Conservation (phyloP, 495 filamentous ascomycete genomes). For the Rhypophila decipiens region DNA sequence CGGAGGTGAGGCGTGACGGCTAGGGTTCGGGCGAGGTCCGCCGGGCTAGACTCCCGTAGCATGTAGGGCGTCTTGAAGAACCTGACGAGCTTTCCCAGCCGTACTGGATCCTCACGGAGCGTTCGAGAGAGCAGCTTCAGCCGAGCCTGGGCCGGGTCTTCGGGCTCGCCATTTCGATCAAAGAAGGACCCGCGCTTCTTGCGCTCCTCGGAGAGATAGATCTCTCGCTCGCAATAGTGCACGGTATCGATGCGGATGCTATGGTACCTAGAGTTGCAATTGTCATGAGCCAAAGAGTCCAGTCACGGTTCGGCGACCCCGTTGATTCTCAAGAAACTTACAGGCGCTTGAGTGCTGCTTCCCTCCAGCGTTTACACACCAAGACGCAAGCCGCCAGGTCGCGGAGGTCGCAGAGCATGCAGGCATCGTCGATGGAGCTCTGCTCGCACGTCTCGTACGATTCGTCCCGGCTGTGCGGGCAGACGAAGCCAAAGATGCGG, state of each 20-base stretch:
- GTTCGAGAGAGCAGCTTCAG: constrained; percentile 73
- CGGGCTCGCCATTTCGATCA: constrained; percentile 65
- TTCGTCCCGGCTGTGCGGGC: constrained; percentile 73
- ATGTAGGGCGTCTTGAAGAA: constrained; percentile 93
- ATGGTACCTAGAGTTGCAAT: constrained; percentile 56
- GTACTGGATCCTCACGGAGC: constrained; percentile 62
- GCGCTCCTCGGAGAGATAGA: constrained; percentile 67
- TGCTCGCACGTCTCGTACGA: constrained; percentile 77
- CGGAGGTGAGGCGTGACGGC: constrained; percentile 77
- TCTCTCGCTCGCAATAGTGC: constrained; percentile 88
- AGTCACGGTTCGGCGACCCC: no score
- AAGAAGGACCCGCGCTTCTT: constrained; percentile 65
- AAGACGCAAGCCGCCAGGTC: constrained; percentile 75
- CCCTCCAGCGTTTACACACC: constrained; percentile 68
- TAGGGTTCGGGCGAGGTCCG: constrained; percentile 77
- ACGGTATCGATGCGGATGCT: constrained; percentile 90
- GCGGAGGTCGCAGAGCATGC: constrained; percentile 92
- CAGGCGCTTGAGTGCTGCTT: constrained; percentile 50
- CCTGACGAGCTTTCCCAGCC: constrained; percentile 58
- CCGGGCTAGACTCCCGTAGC: constrained; percentile 81
- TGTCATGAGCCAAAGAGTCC: no score
- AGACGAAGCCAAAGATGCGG: constrained; percentile 72
- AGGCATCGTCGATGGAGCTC: constrained; percentile 74
- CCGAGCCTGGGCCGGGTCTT: constrained; percentile 70
- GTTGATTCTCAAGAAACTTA: no score